These are phyloP conservation scores for Abortiporus biennis DNA, from an alignment of 1,284 basidiomycete species.

Conservation along the genomic window DNA sequence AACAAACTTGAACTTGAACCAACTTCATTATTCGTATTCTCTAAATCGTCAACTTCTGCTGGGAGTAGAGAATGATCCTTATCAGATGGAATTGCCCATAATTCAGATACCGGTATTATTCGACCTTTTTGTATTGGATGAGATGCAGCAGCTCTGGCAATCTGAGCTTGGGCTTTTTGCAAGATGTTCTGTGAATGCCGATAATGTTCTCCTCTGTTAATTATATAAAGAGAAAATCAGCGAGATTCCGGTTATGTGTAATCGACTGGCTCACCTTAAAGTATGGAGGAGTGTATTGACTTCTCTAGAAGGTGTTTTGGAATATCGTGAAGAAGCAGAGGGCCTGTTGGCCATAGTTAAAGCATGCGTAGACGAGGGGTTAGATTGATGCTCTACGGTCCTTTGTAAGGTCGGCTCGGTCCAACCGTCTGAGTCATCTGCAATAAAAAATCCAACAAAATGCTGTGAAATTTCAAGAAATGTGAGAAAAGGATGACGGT, in stretches of 20 bases:
- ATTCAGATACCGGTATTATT: constrained; percentile 23
- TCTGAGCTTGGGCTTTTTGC: constrained; percentile 28
- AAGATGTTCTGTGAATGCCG: constrained; percentile 53
- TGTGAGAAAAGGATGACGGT: no score
- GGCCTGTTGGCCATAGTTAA: no score
- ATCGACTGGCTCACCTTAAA: constrained; percentile 30
- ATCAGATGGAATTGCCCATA: constrained; percentile 17
- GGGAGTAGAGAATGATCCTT: neutral
- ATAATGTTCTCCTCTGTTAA: constrained; percentile 58
- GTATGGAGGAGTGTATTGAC: constrained; percentile 47
- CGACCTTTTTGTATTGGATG: constrained; percentile 9
- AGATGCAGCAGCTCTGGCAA: constrained; percentile 11
- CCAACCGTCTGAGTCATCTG: no score
- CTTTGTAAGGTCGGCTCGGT: no score
- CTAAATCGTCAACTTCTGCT: neutral
- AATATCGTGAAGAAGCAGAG: neutral
- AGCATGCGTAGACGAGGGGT: no score
- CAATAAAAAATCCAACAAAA: no score
- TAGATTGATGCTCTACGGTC: no score
- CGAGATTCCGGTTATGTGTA: neutral
- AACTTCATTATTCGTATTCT: neutral
- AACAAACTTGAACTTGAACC: no score
- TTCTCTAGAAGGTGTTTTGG: constrained; percentile 6
- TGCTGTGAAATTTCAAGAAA: no score
- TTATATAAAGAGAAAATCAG: neutral